These are phyloP conservation scores for Pestalotiopsis sp. DNA, from an alignment of 2,329 filamentous ascomycete genomes.

Conservation along the genomic window DNA sequence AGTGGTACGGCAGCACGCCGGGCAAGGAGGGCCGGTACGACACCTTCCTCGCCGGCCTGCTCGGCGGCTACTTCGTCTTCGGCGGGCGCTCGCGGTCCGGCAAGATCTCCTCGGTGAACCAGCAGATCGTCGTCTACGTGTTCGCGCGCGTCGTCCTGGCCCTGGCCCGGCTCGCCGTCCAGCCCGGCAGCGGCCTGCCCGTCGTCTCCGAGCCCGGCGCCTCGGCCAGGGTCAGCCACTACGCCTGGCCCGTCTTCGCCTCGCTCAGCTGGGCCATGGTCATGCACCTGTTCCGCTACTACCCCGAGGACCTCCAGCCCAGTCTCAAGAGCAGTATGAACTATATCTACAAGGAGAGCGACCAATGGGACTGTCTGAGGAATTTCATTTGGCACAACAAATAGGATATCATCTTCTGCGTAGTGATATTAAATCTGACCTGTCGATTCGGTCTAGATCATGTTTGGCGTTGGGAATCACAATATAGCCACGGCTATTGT, in stretches of 20 bases:
- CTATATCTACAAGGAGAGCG: conserved; percentile 91
- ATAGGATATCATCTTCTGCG: conserved; percentile 30
- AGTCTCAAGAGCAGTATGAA: conserved; percentile 95
- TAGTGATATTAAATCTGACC: not conserved
- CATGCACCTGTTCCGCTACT: conserved; percentile 93
- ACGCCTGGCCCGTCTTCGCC: conserved; percentile 93
- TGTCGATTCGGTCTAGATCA: not conserved
- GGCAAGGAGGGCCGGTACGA: conserved; percentile 73
- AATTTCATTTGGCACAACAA: conserved; percentile 88
- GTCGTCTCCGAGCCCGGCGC: conserved; percentile 50
- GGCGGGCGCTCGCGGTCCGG: conserved; percentile 68
- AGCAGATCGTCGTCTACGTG: conserved; percentile 98
- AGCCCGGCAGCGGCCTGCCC: conserved; percentile 58
- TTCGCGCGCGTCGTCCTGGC: conserved; percentile 89
- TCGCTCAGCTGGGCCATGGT: conserved; percentile 88
- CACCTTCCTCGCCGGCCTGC: conserved; percentile 80
- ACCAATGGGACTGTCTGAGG: conserved; percentile 84
- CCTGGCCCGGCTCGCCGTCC: conserved; percentile 80
- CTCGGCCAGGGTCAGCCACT: conserved; percentile 56
- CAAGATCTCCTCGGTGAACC: conserved; percentile 78
- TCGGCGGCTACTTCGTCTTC: conserved; percentile 94
- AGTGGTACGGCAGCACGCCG: conserved; percentile 58
- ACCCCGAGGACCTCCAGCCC: conserved; percentile 88
- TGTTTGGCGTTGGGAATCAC: conserved; percentile 1
- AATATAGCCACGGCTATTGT: not conserved